phyloP scores from a whole-genome alignment of 768 basidiomycete genomes.

The Scleroderma citrinum region DNA sequence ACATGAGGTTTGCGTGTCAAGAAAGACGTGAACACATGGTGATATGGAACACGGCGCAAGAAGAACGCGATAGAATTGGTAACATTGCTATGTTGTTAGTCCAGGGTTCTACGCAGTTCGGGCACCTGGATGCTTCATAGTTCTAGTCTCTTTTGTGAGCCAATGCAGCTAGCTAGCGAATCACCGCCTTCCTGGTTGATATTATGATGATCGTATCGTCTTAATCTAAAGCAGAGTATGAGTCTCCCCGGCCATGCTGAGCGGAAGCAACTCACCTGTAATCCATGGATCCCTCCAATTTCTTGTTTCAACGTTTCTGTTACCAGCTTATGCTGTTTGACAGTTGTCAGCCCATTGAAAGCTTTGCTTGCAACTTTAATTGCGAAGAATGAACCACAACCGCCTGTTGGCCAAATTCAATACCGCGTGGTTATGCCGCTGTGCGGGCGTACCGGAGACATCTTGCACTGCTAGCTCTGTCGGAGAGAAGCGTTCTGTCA shows the following conservation, averaged over 20 bases:
- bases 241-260: background rate
- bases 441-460: slow-evolving; percentile 70
- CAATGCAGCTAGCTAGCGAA: background rate
- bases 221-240: slow-evolving; percentile 33
- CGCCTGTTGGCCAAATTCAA: slow-evolving; percentile 47
- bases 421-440: background rate
- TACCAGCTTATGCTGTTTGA: slow-evolving; percentile 93
- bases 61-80: no score
- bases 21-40: no score
- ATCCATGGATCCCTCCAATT: slow-evolving; percentile 86
- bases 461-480: slow-evolving; percentile 84
- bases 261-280: slow-evolving; percentile 61
- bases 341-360: slow-evolving; percentile 79
- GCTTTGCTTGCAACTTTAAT: slow-evolving; percentile 80
- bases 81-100: no score
- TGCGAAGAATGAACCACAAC: slow-evolving; percentile 96
- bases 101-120: no score
- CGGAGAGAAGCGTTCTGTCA: slow-evolving; percentile 71
- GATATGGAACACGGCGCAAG: no score
- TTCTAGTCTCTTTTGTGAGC: no score
- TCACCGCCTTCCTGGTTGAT: background rate
- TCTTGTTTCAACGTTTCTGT: slow-evolving; percentile 83
- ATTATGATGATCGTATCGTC: slow-evolving; percentile 28
- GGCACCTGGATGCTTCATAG: no score
- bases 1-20: no score